Conservation (phyloP, 441 rosid species). For the Biscutella auriculata region DNA sequence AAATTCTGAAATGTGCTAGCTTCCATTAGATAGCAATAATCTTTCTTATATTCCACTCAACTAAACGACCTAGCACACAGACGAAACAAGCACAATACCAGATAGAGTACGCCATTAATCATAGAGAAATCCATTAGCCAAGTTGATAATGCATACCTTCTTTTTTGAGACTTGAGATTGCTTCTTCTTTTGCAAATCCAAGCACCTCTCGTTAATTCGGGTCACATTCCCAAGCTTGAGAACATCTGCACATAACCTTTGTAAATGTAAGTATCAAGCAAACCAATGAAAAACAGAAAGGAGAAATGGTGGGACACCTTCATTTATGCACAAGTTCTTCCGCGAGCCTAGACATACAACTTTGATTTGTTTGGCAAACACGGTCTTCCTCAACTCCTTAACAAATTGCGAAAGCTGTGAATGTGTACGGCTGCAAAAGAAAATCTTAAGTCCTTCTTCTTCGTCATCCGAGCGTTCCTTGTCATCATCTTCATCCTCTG, state of each 20-base stretch:
- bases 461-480: conserved; percentile 21
- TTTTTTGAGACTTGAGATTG: conserved; percentile 46
- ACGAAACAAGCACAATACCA: neutral
- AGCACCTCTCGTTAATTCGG: conserved; percentile 68
- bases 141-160: conserved; percentile 35
- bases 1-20: conserved; percentile 35
- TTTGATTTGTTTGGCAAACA: conserved; percentile 36
- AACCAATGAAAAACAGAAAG: neutral
- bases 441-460: conserved; percentile 46
- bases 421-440: conserved; percentile 87
- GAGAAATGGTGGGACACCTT: conserved; percentile 34
- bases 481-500: conserved; percentile 58
- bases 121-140: neutral
- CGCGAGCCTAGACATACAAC: conserved; percentile 76
- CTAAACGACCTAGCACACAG: neutral
- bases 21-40: conserved; percentile 8
- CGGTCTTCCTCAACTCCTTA: conserved; percentile 70
- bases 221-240: conserved; percentile 49
- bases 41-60: neutral
- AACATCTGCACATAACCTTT: conserved; percentile 41
- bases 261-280: conserved; percentile 6
- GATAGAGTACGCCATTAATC: neutral
- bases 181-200: conserved; percentile 73
- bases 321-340: conserved; percentile 73
- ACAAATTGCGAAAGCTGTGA: conserved; percentile 89